Percentiles rank a stretch among this genome's conserved stretches.
Conservation (phyloP, 306 rosid genomes). For the Fagus crenata region DNA sequence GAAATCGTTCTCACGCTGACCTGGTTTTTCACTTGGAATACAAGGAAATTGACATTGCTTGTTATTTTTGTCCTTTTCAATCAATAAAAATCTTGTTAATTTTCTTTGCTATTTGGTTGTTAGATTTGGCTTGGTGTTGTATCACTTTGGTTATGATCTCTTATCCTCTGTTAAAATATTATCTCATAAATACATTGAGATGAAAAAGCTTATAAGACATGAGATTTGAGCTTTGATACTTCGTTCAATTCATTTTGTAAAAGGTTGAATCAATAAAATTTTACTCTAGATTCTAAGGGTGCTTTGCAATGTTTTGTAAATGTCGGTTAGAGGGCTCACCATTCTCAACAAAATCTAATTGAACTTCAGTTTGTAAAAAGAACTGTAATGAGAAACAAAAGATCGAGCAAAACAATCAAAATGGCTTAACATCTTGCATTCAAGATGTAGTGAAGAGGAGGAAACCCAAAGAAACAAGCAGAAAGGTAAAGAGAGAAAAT, state of each 20-base stretch:
- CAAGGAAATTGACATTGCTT: slow-evolving; percentile 25
- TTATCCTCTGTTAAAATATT: not conserved
- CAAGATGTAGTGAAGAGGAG: not conserved
- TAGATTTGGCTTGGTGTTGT: slow-evolving; percentile 1
- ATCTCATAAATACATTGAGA: not conserved
- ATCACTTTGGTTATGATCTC: not conserved
- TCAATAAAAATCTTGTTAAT: not conserved
- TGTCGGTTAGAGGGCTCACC: no score
- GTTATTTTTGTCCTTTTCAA: not conserved
- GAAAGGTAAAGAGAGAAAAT: not conserved
- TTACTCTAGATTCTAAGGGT: not conserved
- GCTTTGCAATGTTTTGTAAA: no score
- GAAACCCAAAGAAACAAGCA: not conserved
- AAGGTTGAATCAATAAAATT: not conserved
- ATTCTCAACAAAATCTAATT: no score
- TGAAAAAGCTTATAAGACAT: not conserved
- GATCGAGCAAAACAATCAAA: not conserved
- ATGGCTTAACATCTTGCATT: not conserved
- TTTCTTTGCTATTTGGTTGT: slow-evolving; percentile 6
- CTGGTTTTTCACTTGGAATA: slow-evolving; percentile 31
- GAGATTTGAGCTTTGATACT: not conserved
- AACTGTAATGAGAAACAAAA: not conserved
- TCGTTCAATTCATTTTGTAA: no score
- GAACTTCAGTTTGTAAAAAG: no score
- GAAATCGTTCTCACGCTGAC: slow-evolving; percentile 14